A percentile compares a stretch with the other conserved stretches of the same genome.
These are phyloP conservation scores for Niveomyces coronatus DNA, from an alignment of 2,329 filamentous ascomycete species.

Conservation along the genomic window DNA sequence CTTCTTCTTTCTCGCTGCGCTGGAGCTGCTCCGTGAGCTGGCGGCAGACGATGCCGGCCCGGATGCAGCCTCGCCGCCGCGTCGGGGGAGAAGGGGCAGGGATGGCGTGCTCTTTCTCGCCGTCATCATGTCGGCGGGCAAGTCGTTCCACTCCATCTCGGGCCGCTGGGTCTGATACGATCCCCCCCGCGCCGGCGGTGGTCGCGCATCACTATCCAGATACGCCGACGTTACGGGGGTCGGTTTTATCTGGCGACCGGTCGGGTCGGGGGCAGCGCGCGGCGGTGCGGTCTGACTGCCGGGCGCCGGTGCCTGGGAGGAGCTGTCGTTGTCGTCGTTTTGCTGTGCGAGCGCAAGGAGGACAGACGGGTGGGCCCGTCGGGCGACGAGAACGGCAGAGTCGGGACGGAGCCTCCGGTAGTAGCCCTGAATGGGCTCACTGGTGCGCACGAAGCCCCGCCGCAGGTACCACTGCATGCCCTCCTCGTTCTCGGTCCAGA, in stretches of 20 bases:
- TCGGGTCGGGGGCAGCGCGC: conserved; percentile 14
- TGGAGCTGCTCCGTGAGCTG: conserved; percentile 47
- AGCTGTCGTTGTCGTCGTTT: conserved; percentile 6
- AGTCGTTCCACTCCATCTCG: conserved; percentile 55
- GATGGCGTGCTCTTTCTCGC: no score
- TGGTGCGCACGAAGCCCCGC: conserved; percentile 43
- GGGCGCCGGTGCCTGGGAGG: conserved; percentile 1
- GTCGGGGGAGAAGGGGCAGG: no score
- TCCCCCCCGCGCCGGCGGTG: conserved; percentile 19
- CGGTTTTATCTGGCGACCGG: conserved; percentile 24
- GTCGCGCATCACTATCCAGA: conserved; percentile 12
- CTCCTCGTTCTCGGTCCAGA: conserved; percentile 57
- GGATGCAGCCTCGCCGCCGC: conserved; percentile 24
- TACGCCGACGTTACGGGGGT: conserved; percentile 16
- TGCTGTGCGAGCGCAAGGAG: conserved; percentile 14
- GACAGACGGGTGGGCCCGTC: conserved; percentile 27
- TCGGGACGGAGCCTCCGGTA: conserved; percentile 52
- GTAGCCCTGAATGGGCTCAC: conserved; percentile 42
- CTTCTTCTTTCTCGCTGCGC: conserved; percentile 41
- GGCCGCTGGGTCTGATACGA: conserved; percentile 52
- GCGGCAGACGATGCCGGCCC: conserved; percentile 35
- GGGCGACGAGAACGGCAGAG: conserved; percentile 49
- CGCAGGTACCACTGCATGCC: conserved; percentile 52
- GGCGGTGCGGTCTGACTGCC: no score
- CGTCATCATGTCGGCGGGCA: conserved; percentile 49